These are phyloP conservation scores for Nematocida ironsii DNA, from an alignment of 371 early-diverging fungal species.

Conservation along the genomic window DNA sequence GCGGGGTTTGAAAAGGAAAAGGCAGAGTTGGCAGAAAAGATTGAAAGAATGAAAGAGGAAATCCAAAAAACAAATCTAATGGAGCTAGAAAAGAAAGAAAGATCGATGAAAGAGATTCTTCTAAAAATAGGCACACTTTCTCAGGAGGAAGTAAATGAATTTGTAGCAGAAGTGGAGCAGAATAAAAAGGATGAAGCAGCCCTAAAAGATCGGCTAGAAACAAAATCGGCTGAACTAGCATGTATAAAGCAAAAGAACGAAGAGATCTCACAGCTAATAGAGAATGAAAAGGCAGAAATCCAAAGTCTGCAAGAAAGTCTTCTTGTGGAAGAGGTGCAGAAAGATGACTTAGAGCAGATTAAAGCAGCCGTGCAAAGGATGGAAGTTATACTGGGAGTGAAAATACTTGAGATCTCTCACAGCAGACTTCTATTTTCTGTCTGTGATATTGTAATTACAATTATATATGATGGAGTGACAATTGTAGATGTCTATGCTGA, in stretches of 20 bases:
- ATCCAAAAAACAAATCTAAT: neutral
- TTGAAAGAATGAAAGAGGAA: constrained; percentile 2
- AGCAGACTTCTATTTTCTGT: constrained; percentile 14
- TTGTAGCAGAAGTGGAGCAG: constrained; percentile 15
- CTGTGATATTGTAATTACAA: constrained; percentile 25
- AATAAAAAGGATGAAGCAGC: neutral
- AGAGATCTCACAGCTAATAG: neutral
- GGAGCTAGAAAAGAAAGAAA: constrained; percentile 26
- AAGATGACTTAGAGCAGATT: constrained; percentile 32
- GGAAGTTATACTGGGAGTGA: constrained; percentile 41
- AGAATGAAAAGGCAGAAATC: constrained; percentile 14
- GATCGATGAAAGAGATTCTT: constrained; percentile 5
- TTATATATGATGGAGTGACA: constrained; percentile 47
- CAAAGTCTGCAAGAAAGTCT: neutral
- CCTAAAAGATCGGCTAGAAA: neutral
- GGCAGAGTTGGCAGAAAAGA: neutral
- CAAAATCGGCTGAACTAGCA: neutral
- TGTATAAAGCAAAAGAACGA: neutral
- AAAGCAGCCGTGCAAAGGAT: constrained; percentile 33
- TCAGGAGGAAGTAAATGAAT: constrained; percentile 11
- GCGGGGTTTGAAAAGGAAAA: neutral
- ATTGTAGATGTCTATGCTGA: constrained; percentile 50
- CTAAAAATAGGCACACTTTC: constrained; percentile 7
- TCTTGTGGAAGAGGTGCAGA: constrained; percentile 34
- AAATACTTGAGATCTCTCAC: constrained; percentile 45